Base-by-base conservation (phyloP, 441 rosid genomes). In the Omphalea diandra region DNA sequence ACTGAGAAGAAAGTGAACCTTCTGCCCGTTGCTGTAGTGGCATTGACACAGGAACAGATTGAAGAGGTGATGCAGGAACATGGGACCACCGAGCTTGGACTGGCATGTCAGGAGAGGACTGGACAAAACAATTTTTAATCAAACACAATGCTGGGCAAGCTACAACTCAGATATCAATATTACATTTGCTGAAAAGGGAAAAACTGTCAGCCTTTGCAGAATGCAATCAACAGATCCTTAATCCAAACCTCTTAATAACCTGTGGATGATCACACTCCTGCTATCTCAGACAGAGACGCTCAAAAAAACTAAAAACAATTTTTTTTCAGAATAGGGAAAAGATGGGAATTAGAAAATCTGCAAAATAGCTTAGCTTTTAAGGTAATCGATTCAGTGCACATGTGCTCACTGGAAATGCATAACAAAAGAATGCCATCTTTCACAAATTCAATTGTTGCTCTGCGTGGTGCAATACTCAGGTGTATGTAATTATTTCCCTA, bases 41-140 rank as follows among this genome's bases (percentile, higher is more conserved):
- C 82, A 83, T 72, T 62, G 94, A 74, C 43, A 82, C 83, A 47
- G 90, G 75, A 63, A 76, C 76, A 15, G 87, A 79, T 57, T 85
- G 96, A 55, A 86, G 83, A 24, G 88, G 78, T 0, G 89, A 71
- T 73, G 86, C 66, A 31, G 94, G 86, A 81, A 89, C 81, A 79
- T 87, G 94, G 0, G 97, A 80, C 97, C 99, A 93, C 35, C 81
- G 90, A 80, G 91, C 88, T 80, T 88, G 92, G 65, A 85, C 84
- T 0, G 95, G 79, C 80, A 84, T 77, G 77, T 93, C 96, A 53
- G 94, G 80, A 65, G 97, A 70, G 33, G 95, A 75, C 99, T 93
- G 90, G 62, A 52, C 53, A 65, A n/a, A n/a, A 75, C 35, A 77
- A 68, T 40, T 69, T n/a, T 36, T 27, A 64, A 63, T 54, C 40